Base-by-base conservation (phyloP, 805 yeast species). In the Lachancea sp. region DNA sequence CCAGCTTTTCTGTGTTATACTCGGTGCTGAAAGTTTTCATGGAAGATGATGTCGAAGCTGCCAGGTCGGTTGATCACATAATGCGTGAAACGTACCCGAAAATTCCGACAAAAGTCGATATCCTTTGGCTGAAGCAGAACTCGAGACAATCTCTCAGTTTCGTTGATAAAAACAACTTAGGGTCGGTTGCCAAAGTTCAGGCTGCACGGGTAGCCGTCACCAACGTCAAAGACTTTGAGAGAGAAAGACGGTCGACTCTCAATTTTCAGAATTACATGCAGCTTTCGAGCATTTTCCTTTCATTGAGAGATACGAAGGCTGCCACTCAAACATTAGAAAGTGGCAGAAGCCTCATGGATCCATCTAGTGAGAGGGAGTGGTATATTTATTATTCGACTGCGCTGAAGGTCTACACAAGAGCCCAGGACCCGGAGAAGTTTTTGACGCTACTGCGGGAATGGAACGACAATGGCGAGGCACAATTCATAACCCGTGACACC, bases 211-310 rank as follows among this genome's bases (percentile, higher is more conserved):
- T 34, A 19, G 42, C 43, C 7, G 29, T 37, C 10, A 18, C 40
- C 10, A 40, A 36, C 30, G 36, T 61, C 6, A 29, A 38, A 34
- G 51, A 51, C 20, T 55, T 59, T 38, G 54, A 50, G 19, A 45
- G 46, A 16, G 31, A 35, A 13, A 42, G 54, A 33, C 42, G 50
- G 18, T 26, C 34, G 1, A 36, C 43, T 10, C 41, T 58, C 19
- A 52, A 49, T 17, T 53, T 56, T 20, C 58, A 55, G 27, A 54
- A 59, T 38, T 55, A 53, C 32, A 38, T 60, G 39, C 60, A 58
- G 36, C 38, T 60, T 16, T 37, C 54, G 2, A 48, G 54, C 32
- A 44, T 59, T 2, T 44, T 48, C 27, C 41, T 54, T 3, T 38
- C 46, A n/a, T 40, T 49, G 3, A 36, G 45, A n/a, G 52, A 50